Evolutionary conservation across 805 yeast genomes (phyloP).

Genomic region (Monosporozyma servazzii): DNA sequence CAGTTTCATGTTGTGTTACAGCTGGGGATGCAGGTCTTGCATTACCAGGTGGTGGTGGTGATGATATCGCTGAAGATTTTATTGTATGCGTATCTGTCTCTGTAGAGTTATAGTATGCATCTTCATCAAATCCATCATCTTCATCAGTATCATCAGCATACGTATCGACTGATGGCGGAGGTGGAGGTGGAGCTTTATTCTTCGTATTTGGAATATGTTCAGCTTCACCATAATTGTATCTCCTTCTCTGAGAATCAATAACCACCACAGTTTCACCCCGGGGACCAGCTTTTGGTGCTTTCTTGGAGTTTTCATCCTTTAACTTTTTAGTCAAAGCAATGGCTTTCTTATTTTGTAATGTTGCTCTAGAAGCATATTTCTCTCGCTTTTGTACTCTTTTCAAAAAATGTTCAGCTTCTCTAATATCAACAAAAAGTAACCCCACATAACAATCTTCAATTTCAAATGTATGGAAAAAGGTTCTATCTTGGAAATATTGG

Average conservation of each 20-base stretch:
- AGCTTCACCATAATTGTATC: constrained; percentile 21
- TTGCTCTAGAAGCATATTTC: constrained; percentile 80
- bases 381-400: constrained; percentile 67
- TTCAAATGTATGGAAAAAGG: constrained; percentile 92
- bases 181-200: constrained; percentile 37
- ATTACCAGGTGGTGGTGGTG: constrained; percentile 15
- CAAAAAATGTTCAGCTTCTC: constrained; percentile 77
- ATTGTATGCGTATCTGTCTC: background rate
- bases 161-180: constrained; percentile 30
- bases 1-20: constrained; percentile 8
- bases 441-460: constrained; percentile 85
- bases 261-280: constrained; percentile 27
- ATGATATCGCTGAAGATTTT: background rate
- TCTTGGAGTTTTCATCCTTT: constrained; percentile 47
- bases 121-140: constrained; percentile 5
- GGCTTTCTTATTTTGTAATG: constrained; percentile 80
- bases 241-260: constrained; percentile 24
- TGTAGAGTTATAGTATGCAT: constrained; percentile 1
- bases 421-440: constrained; percentile 76
- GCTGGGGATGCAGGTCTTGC: constrained; percentile 17
- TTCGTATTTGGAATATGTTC: constrained; percentile 28
- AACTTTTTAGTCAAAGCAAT: constrained; percentile 60
- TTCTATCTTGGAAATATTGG: constrained; percentile 85
- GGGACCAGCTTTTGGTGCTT: constrained; percentile 54
- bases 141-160: constrained; percentile 13